Evolutionary conservation across 2,329 filamentous ascomycete species (phyloP).

Genomic region (Lecanicillium sp.): DNA sequence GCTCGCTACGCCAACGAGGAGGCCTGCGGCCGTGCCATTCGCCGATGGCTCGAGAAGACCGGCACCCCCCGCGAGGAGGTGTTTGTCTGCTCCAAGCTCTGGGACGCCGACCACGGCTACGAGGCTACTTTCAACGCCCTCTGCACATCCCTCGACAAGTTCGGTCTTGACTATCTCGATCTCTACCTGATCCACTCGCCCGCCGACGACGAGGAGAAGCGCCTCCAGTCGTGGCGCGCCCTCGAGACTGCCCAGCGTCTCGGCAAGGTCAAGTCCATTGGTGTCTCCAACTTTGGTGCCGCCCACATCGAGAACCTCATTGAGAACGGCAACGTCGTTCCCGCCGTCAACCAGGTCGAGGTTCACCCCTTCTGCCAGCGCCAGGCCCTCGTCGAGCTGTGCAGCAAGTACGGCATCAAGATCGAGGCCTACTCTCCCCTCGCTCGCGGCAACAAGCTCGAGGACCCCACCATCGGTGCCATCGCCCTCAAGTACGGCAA

Average conservation of each 20-base stretch:
- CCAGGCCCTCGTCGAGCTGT: slow-evolving; percentile 50
- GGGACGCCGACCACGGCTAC: slow-evolving; percentile 45
- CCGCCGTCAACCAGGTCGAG: slow-evolving; percentile 74
- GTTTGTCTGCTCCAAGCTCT: slow-evolving; percentile 63
- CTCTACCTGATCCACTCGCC: slow-evolving; percentile 60
- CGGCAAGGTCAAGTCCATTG: slow-evolving; percentile 62
- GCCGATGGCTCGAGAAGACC: slow-evolving; percentile 58
- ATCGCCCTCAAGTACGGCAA: slow-evolving; percentile 65
- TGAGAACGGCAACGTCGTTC: slow-evolving; percentile 50
- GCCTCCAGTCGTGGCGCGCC: slow-evolving; percentile 69
- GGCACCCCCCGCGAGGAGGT: slow-evolving; percentile 60
- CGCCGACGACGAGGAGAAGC: slow-evolving; percentile 61
- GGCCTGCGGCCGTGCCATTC: slow-evolving; percentile 65
- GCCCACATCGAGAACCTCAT: slow-evolving; percentile 50
- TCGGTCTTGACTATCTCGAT: slow-evolving; percentile 66
- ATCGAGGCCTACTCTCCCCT: slow-evolving; percentile 62
- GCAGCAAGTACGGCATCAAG: slow-evolving; percentile 50
- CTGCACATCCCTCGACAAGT: slow-evolving; percentile 60
- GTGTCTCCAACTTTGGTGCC: slow-evolving; percentile 74
- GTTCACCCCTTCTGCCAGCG: slow-evolving; percentile 69
- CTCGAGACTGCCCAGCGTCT: slow-evolving; percentile 59
- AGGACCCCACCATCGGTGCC: slow-evolving; percentile 54
- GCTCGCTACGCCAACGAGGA: slow-evolving; percentile 59
- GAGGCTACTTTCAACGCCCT: slow-evolving; percentile 50
- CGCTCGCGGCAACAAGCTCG: slow-evolving; percentile 61